Evolutionary conservation across 148 eudicot genomes (phyloP).

Genomic region (Limonium bicolor): DNA sequence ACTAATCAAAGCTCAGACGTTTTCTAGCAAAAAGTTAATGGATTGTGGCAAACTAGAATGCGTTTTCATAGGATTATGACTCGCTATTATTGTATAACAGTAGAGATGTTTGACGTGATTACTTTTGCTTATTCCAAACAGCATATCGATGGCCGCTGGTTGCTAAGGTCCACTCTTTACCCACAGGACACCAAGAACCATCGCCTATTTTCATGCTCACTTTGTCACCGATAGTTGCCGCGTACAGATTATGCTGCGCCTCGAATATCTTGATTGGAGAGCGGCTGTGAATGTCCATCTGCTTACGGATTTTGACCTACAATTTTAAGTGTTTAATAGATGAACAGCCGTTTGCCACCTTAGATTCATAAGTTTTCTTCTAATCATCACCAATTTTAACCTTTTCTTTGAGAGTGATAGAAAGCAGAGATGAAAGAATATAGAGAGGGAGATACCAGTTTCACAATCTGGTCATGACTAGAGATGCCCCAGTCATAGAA

Average conservation of each 20-base stretch:
- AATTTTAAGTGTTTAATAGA: neutral
- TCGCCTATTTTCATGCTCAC: conserved; percentile 84
- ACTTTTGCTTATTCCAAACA: conserved; percentile 55
- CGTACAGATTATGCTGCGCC: conserved; percentile 69
- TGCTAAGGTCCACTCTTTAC: conserved; percentile 78
- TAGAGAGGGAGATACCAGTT: conserved; percentile 39
- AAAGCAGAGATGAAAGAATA: neutral
- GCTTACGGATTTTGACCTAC: conserved; percentile 56
- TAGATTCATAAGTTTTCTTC: neutral
- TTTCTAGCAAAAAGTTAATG: too few relatives aligned
- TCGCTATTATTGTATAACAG: neutral
- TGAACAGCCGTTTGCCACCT: neutral
- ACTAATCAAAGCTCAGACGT: too few relatives aligned
- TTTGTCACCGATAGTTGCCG: conserved; percentile 72
- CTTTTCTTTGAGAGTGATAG: neutral
- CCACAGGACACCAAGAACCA: conserved; percentile 74
- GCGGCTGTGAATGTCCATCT: conserved; percentile 53
- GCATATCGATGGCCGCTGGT: conserved; percentile 67
- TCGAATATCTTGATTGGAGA: conserved; percentile 57
- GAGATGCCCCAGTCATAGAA: conserved; percentile 69
- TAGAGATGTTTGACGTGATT: neutral
- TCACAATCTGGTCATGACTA: conserved; percentile 69
- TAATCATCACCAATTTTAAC: too few relatives aligned
- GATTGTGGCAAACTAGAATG: too few relatives aligned
- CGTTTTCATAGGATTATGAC: too few relatives aligned